Base-by-base conservation (phyloP, 106 monocot genomes). In the Dioscorea zingiberensis region DNA sequence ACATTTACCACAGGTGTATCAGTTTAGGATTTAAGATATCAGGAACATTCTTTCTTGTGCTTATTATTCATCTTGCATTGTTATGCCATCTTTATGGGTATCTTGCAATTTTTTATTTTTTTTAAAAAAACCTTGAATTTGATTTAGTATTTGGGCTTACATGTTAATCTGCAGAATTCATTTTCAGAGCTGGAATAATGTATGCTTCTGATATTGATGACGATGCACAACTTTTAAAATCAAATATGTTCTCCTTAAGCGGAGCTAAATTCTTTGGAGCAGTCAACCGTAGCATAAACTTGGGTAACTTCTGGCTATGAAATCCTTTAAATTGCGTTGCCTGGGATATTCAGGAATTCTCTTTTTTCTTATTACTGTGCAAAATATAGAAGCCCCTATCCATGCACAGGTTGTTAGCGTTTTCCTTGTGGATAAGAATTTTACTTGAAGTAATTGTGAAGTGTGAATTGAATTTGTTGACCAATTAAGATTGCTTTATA, bases 141-240 rank as follows among this genome's bases (percentile, higher is more conserved):
- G 21, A 47, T 38, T 44, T 10, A 60, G 27, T 56, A 26, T 49
- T 66, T 3, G n/a, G 15, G 32, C 90, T 94, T 78, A 90, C 58
- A 73, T 59, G 44, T 58, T 47, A 71, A 58, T 76, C 65, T 84
- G 78, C 90, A 94, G 94, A 80, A 61, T 67, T 59, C 53, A 68
- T 48, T 73, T 86, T 75, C 94, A 94, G 94, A 80, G 94, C 94
- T 75, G 94, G 94, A 71, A 87, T 94, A 61, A 94, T 94, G 94
- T 94, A 94, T 67, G 46, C 75, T 62, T 78, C 90, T 29, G 63
- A 49, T 7, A 67, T 77, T 69, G 63, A 44, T 47, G 80, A 81
- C 21, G 59, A 65, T 68, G 72, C 70, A 13, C 75, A 80, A 47
- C 57, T 74, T 54, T 55, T 87, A 19, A 87, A 83, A 69, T 82